These are phyloP conservation scores for Blastocystis sp. DNA, from an alignment of 352 stramenopile genomes.

Conservation along the genomic window DNA sequence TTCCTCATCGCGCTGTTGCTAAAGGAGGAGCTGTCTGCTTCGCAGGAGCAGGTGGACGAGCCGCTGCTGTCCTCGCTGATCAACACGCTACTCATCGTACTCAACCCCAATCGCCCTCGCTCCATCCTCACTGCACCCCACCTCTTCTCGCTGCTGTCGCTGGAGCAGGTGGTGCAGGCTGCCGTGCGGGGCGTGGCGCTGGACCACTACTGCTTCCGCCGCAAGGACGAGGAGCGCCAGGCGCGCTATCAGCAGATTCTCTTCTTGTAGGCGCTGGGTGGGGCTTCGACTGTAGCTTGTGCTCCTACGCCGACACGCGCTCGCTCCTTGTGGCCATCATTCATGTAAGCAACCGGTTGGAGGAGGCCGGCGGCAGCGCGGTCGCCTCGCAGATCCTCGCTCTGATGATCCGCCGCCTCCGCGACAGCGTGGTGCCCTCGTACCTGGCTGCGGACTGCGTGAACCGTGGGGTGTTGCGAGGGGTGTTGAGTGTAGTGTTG, in stretches of 20 bases:
- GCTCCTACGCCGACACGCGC: neutral
- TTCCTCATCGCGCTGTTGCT: neutral
- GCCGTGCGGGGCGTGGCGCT: neutral
- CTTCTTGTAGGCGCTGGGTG: neutral
- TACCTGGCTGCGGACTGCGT: neutral
- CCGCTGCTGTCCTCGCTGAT: neutral
- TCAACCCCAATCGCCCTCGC: neutral
- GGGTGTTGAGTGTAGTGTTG: neutral
- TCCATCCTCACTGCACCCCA: neutral
- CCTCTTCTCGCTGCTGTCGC: neutral
- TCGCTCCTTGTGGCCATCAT: constrained; percentile 15
- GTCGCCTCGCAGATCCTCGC: neutral
- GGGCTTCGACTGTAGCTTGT: constrained; percentile 1
- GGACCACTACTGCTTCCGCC: constrained; percentile 1
- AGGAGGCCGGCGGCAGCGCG: neutral
- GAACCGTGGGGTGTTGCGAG: neutral
- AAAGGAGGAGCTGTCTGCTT: neutral
- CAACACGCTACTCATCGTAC: neutral
- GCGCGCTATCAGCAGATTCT: constrained; percentile 55
- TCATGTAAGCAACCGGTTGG: neutral
- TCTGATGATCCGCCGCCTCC: neutral
- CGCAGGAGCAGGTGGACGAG: constrained; percentile 17
- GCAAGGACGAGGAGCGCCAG: constrained; percentile 36
- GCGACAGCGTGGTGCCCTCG: neutral
- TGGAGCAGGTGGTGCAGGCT: neutral